Conservation (phyloP, 2,329 filamentous ascomycete genomes). For the Phaeosphaeria sp. region DNA sequence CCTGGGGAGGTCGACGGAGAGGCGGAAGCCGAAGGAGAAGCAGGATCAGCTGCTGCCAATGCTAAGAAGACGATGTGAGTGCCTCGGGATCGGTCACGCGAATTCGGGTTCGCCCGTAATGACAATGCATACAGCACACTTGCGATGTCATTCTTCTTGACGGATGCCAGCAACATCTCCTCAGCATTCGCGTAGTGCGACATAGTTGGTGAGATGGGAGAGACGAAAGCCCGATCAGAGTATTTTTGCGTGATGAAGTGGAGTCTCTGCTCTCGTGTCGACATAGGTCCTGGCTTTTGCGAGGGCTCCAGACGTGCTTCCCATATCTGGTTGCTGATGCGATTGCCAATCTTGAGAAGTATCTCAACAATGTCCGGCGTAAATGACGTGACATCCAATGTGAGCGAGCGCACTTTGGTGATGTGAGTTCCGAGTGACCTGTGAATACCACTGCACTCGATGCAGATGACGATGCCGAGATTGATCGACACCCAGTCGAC, state of each 20-base stretch:
- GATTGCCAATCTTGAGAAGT: conserved; percentile 87
- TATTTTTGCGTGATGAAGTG: conserved; percentile 97
- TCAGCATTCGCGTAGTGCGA: conserved; percentile 81
- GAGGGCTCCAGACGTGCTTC: conserved; percentile 81
- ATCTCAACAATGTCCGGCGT: conserved; percentile 97
- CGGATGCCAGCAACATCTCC: conserved; percentile 86
- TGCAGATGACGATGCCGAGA: conserved; percentile 92
- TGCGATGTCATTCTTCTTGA: conserved; percentile 96
- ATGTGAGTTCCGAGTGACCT: conserved; percentile 96
- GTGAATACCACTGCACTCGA: conserved; percentile 97
- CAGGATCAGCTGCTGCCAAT: conserved; percentile 89
- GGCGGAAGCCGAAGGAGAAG: conserved; percentile 66
- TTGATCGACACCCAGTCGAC: conserved; percentile 99
- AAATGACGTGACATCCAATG: conserved; percentile 93
- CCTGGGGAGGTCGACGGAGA: conserved; percentile 54
- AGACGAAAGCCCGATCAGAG: conserved; percentile 80
- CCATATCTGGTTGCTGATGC: conserved; percentile 96
- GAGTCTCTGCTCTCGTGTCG: conserved; percentile 88
- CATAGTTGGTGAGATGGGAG: conserved; percentile 75
- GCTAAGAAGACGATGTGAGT: conserved; percentile 92
- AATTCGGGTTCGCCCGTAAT: conserved; percentile 83
- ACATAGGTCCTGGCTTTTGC: conserved; percentile 76
- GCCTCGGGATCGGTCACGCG: conserved; percentile 77
- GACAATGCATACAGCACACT: conserved; percentile 91
- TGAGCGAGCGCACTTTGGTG: conserved; percentile 94